Evolutionary conservation across 495 filamentous ascomycete species (phyloP).

Genomic region (Astrothelium subdiscretum): DNA sequence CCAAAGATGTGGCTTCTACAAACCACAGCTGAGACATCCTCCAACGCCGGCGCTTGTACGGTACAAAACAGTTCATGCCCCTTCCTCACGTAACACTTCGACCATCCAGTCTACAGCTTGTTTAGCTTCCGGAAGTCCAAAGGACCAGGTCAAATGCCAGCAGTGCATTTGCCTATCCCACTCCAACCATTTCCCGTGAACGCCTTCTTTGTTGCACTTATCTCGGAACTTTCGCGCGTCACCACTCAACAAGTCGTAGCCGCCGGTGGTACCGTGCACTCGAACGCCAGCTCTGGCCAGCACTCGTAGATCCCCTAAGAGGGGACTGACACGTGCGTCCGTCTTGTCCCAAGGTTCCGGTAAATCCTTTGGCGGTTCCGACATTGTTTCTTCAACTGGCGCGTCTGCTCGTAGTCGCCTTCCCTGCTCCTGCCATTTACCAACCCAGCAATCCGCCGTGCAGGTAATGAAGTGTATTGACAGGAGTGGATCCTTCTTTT

Average conservation of each 20-base stretch:
- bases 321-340: slow-evolving; percentile 25
- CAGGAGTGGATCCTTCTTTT: slow-evolving; percentile 29
- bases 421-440: background rate
- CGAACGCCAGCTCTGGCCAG: slow-evolving; percentile 19
- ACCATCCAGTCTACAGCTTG: slow-evolving; percentile 31
- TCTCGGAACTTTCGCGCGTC: slow-evolving; percentile 30
- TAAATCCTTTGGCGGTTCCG: background rate
- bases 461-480: slow-evolving; percentile 19
- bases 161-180: slow-evolving; percentile 40
- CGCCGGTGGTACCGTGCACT: slow-evolving; percentile 28
- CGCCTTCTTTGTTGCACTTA: slow-evolving; percentile 21
- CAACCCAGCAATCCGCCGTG: slow-evolving; percentile 27
- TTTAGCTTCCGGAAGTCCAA: slow-evolving; percentile 26
- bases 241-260: slow-evolving; percentile 29
- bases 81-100: slow-evolving; percentile 17
- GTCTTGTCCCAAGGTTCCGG: slow-evolving; percentile 16
- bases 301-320: slow-evolving; percentile 22
- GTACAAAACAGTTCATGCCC: background rate
- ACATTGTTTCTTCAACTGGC: background rate
- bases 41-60: background rate
- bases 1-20: background rate
- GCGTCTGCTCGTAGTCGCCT: background rate
- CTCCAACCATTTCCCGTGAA: slow-evolving; percentile 30
- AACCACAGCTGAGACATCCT: background rate
- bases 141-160: slow-evolving; percentile 30